These are phyloP conservation scores for Ilyonectria mors-panacis DNA, from an alignment of 2,329 filamentous ascomycete genomes.

Conservation along the genomic window DNA sequence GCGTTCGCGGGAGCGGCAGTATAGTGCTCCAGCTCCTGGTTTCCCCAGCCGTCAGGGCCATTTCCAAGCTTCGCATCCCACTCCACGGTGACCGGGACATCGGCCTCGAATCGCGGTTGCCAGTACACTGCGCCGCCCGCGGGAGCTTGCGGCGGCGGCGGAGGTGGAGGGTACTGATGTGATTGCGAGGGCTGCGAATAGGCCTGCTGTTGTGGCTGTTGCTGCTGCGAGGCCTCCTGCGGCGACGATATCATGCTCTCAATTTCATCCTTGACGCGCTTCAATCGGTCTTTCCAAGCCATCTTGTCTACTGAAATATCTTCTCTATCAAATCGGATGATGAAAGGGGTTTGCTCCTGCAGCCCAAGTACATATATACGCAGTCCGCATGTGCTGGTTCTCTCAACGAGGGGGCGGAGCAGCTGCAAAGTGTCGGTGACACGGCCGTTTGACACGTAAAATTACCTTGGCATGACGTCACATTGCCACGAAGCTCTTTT, in stretches of 20 bases:
- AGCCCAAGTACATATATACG: not conserved
- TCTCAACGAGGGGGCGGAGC: constrained; percentile 5
- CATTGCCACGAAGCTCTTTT: constrained; percentile 11
- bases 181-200: constrained; percentile 39
- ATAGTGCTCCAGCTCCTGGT: constrained; percentile 73
- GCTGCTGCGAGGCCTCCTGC: constrained; percentile 20
- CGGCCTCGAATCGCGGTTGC: constrained; percentile 65
- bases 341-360: not conserved
- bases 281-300: constrained; percentile 57
- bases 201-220: constrained; percentile 19
- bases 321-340: not conserved
- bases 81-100: constrained; percentile 62
- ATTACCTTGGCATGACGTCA: constrained; percentile 27
- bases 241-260: constrained; percentile 53
- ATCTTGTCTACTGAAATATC: constrained; percentile 37
- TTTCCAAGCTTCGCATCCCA: constrained; percentile 69
- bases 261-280: constrained; percentile 57
- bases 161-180: constrained; percentile 40
- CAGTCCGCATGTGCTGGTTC: not conserved
- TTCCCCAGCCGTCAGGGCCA: constrained; percentile 73
- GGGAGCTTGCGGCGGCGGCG: constrained; percentile 35
- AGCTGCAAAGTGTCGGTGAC: constrained; percentile 11
- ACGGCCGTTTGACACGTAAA: not conserved
- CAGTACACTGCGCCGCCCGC: constrained; percentile 60
- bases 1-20: constrained; percentile 64